Percentiles rank a stretch among this genome's conserved stretches.
phyloP scores from a whole-genome alignment of 1,139 yeast genomes.

The Scheffersomyces illinoinensis region DNA sequence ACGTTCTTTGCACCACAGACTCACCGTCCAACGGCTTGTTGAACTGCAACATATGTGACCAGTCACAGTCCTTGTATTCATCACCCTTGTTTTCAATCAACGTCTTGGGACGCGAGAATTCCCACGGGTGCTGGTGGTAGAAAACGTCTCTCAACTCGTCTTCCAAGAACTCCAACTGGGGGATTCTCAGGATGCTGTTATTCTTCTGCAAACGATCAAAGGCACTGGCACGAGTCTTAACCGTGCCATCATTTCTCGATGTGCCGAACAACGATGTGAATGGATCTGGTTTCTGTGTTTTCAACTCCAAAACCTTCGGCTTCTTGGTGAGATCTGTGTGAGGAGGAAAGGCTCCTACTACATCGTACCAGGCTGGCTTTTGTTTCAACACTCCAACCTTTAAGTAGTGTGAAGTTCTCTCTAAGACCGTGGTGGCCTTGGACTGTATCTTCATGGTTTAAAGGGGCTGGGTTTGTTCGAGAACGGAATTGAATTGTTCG shows the following conservation, averaged over 20 bases:
- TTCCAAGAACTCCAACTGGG: constrained; percentile 70
- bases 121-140: constrained; percentile 98
- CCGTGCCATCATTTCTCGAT: constrained; percentile 16
- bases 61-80: constrained; percentile 54
- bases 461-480: background rate
- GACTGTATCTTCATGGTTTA: constrained; percentile 63
- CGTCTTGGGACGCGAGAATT: constrained; percentile 87
- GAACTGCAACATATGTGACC: constrained; percentile 77
- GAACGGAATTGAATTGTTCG: background rate
- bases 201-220: constrained; percentile 29
- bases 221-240: constrained; percentile 51
- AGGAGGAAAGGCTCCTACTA: constrained; percentile 81
- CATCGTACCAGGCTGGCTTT: constrained; percentile 87
- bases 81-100: constrained; percentile 73
- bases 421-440: constrained; percentile 69
- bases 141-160: constrained; percentile 81
- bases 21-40: constrained; percentile 86
- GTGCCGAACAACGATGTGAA: constrained; percentile 23
- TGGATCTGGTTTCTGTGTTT: constrained; percentile 29
- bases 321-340: constrained; percentile 56
- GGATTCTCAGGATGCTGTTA: constrained; percentile 49
- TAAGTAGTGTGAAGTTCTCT: constrained; percentile 72
- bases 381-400: constrained; percentile 61
- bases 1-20: constrained; percentile 86
- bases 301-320: constrained; percentile 34